Conservation (phyloP, 257 asterid species). For the Ajuga chamaepitys region DNA sequence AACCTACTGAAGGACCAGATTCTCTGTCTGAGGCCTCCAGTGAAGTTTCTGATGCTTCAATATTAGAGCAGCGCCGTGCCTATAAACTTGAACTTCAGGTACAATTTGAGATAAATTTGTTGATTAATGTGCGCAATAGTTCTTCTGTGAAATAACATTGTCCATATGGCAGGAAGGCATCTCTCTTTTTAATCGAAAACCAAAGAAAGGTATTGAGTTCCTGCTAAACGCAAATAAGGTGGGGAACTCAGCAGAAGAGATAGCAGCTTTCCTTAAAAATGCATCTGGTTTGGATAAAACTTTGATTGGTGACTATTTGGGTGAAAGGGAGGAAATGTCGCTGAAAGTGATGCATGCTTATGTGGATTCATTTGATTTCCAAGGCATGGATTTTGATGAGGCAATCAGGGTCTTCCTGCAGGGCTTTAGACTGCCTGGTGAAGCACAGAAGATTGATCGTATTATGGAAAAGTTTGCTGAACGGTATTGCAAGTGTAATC, state of each 20-base stretch:
- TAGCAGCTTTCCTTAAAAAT: constrained; percentile 80
- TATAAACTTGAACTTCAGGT: constrained; percentile 99
- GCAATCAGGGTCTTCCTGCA: constrained; percentile 87
- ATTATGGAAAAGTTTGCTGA: constrained; percentile 99
- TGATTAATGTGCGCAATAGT: constrained; percentile 12
- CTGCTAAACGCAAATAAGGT: constrained; percentile 91
- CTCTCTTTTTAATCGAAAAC: constrained; percentile 94
- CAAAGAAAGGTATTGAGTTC: constrained; percentile 93
- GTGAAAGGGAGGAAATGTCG: constrained; percentile 97
- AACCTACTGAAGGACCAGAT: constrained; percentile 67
- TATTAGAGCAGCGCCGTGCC: constrained; percentile 97
- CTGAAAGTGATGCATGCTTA: constrained; percentile 96
- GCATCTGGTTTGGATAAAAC: constrained; percentile 84
- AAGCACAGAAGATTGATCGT: constrained; percentile 98
- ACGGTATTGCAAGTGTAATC: constrained; percentile 92
- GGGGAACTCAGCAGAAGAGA: constrained; percentile 83
- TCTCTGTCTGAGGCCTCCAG: constrained; percentile 80
- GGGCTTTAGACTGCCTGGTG: constrained; percentile 97
- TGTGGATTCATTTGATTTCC: constrained; percentile 95
- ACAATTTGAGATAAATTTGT: constrained; percentile 18
- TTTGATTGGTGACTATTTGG: constrained; percentile 93
- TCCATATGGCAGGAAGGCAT: constrained; percentile 91
- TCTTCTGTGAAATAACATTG: constrained; percentile 22
- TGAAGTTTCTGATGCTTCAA: constrained; percentile 85
- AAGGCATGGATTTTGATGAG: constrained; percentile 89